phyloP scores from a whole-genome alignment of 768 basidiomycete genomes.

The Lentinula edodes region DNA sequence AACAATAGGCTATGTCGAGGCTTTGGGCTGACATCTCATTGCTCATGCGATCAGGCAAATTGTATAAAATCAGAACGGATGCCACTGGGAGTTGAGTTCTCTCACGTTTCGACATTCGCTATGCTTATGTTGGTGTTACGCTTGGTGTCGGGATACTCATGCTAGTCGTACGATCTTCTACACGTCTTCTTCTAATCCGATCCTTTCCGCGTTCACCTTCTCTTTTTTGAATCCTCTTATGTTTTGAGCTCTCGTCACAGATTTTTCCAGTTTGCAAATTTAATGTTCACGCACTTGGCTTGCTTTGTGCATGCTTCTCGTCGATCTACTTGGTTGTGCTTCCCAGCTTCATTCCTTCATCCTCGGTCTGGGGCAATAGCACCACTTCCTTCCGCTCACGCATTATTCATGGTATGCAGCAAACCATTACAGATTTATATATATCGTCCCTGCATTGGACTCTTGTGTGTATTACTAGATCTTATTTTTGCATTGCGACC shows the following conservation, averaged over 20 bases:
- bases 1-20: neutral
- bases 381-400: neutral
- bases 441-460: neutral
- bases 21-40: neutral
- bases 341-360: conserved; percentile 2
- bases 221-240: no score
- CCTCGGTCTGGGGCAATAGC: conserved; percentile 1
- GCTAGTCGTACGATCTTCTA: neutral
- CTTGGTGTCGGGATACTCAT: neutral
- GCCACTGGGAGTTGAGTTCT: neutral
- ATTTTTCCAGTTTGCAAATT: no score
- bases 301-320: neutral
- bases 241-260: no score
- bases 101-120: neutral
- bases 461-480: conserved; percentile 4
- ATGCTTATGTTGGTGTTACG: neutral
- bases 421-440: neutral
- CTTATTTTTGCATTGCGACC: neutral
- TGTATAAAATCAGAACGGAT: neutral
- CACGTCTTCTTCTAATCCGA: neutral
- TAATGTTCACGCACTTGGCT: neutral
- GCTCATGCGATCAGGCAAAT: neutral
- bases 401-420: neutral
- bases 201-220: neutral
- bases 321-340: neutral